Percentiles rank a stretch among this genome's conserved stretches.
Conservation (phyloP, 495 filamentous ascomycete species). For the Neurospora africana region DNA sequence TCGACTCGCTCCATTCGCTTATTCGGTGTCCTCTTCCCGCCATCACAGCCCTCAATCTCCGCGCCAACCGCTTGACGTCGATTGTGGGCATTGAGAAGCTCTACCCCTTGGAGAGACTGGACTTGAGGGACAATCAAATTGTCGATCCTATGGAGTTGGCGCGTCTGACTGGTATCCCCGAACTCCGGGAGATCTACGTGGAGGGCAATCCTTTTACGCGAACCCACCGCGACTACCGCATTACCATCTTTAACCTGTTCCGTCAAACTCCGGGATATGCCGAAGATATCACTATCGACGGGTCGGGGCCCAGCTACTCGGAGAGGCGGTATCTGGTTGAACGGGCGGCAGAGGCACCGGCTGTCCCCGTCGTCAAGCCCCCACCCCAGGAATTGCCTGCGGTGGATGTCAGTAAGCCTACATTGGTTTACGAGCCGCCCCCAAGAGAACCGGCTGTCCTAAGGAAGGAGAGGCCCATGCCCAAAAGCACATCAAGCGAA, state of each 20-base stretch:
- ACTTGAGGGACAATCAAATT: slow-evolving; percentile 84
- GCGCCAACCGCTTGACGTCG: slow-evolving; percentile 77
- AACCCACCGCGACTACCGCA: slow-evolving; percentile 72
- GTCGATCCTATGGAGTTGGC: slow-evolving; percentile 86
- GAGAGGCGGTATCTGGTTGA: slow-evolving; percentile 83
- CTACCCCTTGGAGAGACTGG: slow-evolving; percentile 76
- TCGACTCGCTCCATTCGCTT: slow-evolving; percentile 84
- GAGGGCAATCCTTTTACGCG: slow-evolving; percentile 82
- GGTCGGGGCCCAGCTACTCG: slow-evolving; percentile 63
- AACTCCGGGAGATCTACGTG: slow-evolving; percentile 87
- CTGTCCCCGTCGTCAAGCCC: slow-evolving; percentile 65
- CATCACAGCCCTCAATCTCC: slow-evolving; percentile 85
- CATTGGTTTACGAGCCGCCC: slow-evolving; percentile 40
- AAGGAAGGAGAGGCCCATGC: slow-evolving; percentile 39
- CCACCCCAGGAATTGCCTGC: slow-evolving; percentile 46
- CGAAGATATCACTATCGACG: slow-evolving; percentile 85
- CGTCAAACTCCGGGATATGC: slow-evolving; percentile 81
- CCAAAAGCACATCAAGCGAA: slow-evolving; percentile 37
- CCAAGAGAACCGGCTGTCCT: slow-evolving; percentile 35
- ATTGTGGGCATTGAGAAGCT: slow-evolving; percentile 86
- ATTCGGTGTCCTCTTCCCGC: slow-evolving; percentile 80
- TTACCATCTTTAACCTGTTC: slow-evolving; percentile 94
- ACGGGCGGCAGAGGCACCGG: slow-evolving; percentile 59
- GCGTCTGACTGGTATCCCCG: slow-evolving; percentile 77
- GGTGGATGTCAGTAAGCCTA: slow-evolving; percentile 53